phyloP scores from a whole-genome alignment of 306 rosid species.

The Vachellia pachyceras region DNA sequence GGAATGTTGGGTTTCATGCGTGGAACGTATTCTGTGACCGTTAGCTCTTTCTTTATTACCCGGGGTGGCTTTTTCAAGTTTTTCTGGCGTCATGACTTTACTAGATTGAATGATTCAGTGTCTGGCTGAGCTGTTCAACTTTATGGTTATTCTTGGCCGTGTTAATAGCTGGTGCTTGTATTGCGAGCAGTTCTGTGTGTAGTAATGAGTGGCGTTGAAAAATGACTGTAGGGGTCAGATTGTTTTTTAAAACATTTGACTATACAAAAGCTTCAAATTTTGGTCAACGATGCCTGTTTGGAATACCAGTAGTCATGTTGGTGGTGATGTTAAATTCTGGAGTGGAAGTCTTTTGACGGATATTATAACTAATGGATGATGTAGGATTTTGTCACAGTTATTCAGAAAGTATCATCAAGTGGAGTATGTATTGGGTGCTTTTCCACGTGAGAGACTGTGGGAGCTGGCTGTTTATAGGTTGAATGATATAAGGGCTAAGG shows the following conservation, averaged over 20 bases:
- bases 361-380: constrained; percentile 1
- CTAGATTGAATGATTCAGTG: constrained; percentile 46
- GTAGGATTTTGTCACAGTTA: constrained; percentile 9
- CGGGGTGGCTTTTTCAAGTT: constrained; percentile 7
- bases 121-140: constrained; percentile 49
- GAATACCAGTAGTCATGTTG: constrained; percentile 22
- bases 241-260: constrained; percentile 15
- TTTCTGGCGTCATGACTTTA: constrained; percentile 44
- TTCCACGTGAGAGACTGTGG: constrained; percentile 17
- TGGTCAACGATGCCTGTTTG: constrained; percentile 27
- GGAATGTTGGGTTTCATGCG: constrained; percentile 40
- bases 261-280: not conserved
- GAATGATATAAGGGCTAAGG: not conserved
- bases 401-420: not conserved
- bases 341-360: not conserved
- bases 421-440: constrained; percentile 33
- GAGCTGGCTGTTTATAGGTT: not conserved
- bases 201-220: constrained; percentile 29
- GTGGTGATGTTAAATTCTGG: not conserved
- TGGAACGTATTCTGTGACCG: constrained; percentile 29
- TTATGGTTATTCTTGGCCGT: constrained; percentile 34
- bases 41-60: constrained; percentile 35
- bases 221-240: constrained; percentile 17
- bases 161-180: constrained; percentile 35
- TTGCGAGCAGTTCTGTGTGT: constrained; percentile 33